Percentiles rank a stretch among this genome's conserved stretches.
These are phyloP conservation scores for Yamagishiella unicocca DNA, from an alignment of 139 green algal species.

Conservation along the genomic window DNA sequence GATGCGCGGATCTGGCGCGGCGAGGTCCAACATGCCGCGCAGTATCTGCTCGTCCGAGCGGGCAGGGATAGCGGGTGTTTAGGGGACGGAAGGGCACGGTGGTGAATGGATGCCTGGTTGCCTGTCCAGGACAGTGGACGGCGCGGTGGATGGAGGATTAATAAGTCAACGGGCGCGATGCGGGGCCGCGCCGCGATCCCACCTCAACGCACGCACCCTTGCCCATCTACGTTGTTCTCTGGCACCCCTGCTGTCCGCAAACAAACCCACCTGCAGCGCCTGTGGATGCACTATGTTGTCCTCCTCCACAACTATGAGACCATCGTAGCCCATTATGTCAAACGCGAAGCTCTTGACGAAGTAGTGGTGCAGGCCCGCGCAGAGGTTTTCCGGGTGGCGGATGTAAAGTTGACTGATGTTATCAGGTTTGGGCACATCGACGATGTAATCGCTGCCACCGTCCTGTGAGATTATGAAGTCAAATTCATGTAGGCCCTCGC, in stretches of 20 bases:
- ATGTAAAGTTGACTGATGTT: constrained; percentile 8
- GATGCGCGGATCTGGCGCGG: background rate
- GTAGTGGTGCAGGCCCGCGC: background rate
- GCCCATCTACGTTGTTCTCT: too few relatives aligned
- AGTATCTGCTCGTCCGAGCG: background rate
- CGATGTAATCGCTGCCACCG: background rate
- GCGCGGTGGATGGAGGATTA: background rate
- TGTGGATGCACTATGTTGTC: constrained; percentile 21
- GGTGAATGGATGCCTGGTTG: background rate
- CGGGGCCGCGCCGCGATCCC: background rate
- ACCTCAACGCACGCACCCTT: background rate
- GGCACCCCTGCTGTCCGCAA: background rate
- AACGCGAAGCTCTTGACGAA: constrained; percentile 24
- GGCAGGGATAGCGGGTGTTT: background rate
- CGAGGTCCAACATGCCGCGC: background rate
- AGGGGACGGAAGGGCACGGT: background rate
- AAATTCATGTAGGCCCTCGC: background rate
- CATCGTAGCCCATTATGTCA: constrained; percentile 17
- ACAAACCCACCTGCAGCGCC: background rate
- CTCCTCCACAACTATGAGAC: constrained; percentile 2
- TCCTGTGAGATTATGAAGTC: constrained; percentile 24
- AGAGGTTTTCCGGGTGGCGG: background rate
- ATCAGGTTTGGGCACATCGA: background rate
- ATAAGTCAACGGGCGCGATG: too few relatives aligned
- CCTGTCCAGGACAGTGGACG: background rate